Percentiles rank a stretch among this genome's conserved stretches.
phyloP scores from a whole-genome alignment of 176 grass and related monocot genomes.

The Thalia dealbata region DNA sequence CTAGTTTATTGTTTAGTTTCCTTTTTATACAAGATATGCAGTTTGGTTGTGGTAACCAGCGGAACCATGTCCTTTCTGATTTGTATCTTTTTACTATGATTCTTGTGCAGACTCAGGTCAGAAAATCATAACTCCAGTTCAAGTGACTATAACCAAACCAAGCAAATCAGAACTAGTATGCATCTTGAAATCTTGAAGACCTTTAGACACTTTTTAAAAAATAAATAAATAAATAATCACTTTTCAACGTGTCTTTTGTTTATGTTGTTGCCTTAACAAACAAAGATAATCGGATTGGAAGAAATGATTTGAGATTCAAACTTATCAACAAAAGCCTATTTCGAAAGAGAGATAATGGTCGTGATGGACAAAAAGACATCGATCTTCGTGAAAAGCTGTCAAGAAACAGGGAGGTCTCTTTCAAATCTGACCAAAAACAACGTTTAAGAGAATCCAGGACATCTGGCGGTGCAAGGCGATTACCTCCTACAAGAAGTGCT shows the following conservation, averaged over 20 bases:
- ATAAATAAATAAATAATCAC: no score
- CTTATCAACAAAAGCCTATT: constrained; percentile 52
- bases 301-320: constrained; percentile 61
- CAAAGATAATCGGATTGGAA: constrained; percentile 35
- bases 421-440: constrained; percentile 29
- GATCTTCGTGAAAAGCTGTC: constrained; percentile 70
- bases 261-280: constrained; percentile 30
- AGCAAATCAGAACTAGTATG: constrained; percentile 28
- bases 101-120: constrained; percentile 31
- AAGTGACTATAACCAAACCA: constrained; percentile 26
- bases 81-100: constrained; percentile 15
- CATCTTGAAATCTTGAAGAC: constrained; percentile 11
- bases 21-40: not conserved
- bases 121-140: constrained; percentile 30
- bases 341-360: constrained; percentile 29
- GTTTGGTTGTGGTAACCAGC: not conserved
- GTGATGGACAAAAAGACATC: constrained; percentile 27
- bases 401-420: constrained; percentile 27
- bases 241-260: constrained; percentile 21
- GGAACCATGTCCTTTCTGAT: not conserved
- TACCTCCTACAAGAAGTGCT: constrained; percentile 37
- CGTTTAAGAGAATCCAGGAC: constrained; percentile 26
- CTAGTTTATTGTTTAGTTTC: not conserved
- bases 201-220: no score
- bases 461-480: constrained; percentile 28